Percentiles rank a stretch among this genome's conserved stretches.
phyloP scores from a whole-genome alignment of 495 filamentous ascomycete genomes.

The Penicillium roqueforti region DNA sequence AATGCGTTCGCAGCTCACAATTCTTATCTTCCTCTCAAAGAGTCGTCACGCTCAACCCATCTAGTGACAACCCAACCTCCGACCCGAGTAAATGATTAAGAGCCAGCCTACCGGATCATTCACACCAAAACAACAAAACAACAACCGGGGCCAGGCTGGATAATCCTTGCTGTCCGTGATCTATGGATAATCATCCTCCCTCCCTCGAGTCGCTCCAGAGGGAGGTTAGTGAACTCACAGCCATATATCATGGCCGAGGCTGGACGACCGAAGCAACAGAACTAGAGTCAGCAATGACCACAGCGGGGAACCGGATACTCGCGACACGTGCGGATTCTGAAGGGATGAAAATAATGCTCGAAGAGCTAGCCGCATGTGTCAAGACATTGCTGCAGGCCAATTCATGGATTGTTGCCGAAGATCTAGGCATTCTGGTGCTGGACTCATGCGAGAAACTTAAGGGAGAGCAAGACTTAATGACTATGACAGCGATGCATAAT shows the following conservation, averaged over 20 bases:
- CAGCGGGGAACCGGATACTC: neutral
- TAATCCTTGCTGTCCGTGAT: neutral
- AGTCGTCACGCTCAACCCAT: neutral
- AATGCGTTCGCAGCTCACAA: neutral
- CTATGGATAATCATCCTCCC: constrained; percentile 11
- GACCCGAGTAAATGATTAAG: neutral
- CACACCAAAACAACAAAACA: neutral
- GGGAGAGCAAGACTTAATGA: constrained; percentile 19
- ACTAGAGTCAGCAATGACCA: neutral
- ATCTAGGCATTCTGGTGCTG: constrained; percentile 21
- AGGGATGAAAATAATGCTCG: constrained; percentile 1
- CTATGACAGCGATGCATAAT: constrained; percentile 24
- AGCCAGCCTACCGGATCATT: neutral
- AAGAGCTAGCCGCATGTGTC: constrained; percentile 1
- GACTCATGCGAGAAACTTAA: constrained; percentile 13
- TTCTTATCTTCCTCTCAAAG: neutral
- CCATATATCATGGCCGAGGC: constrained; percentile 3
- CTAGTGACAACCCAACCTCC: neutral
- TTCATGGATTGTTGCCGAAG: constrained; percentile 12
- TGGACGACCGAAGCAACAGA: constrained; percentile 1
- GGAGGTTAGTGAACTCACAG: constrained; percentile 1
- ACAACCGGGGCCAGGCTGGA: no score
- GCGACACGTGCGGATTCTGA: neutral
- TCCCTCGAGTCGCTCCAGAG: constrained; percentile 6
- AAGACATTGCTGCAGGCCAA: constrained; percentile 6